Base-by-base conservation (phyloP, 2,329 filamentous ascomycete genomes). In the Ceratocystis eucalypticola region DNA sequence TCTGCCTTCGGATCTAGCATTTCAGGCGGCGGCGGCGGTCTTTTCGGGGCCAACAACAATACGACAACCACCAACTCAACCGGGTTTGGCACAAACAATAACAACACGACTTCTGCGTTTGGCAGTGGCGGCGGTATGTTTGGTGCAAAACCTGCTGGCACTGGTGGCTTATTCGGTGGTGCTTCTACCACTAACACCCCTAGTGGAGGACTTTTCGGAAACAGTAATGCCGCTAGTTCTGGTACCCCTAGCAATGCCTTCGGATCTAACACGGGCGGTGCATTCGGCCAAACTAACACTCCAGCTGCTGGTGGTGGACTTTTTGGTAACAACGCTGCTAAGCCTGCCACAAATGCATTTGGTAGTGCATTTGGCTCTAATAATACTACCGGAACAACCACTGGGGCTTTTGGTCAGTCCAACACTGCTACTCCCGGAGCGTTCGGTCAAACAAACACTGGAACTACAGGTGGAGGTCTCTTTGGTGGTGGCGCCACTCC, bases 301-400 rank as follows among this genome's bases (percentile, higher is more conserved):
- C 7, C 55, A 10, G 63, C 68, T 73, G 76, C 70, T 69, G 67
- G 66, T 17, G 71, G 72, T 37, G 70, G 72, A 12, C 64, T 74
- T n/a, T 74, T 73, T 65, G 71, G 72, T 64, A 69, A 64, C 68
- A 70, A 68, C 66, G 71, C 67, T 68, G 71, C 71, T 66, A 69
- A 73, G 68, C 67, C 72, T 66, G 64, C 64, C 12, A 50, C 44
- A 17, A 73, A 72, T 44, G 75, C 76, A 8, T 76, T 76, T 20
- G 74, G 74, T 22, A 74, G 78, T 4, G 72, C 81, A 1, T 82
- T 82, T 64, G 79, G 79, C 45, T 71, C 73, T 44, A 71, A 73
- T 7, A 76, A 74, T 28, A 75, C 68, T 5, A 65, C 69, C 12
- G 28, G 55, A 7, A 68, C 65, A 22, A 66, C 64, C 6, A 62